Conservation (phyloP, 169 alveolate genomes). For the Plasmodium falciparum region DNA sequence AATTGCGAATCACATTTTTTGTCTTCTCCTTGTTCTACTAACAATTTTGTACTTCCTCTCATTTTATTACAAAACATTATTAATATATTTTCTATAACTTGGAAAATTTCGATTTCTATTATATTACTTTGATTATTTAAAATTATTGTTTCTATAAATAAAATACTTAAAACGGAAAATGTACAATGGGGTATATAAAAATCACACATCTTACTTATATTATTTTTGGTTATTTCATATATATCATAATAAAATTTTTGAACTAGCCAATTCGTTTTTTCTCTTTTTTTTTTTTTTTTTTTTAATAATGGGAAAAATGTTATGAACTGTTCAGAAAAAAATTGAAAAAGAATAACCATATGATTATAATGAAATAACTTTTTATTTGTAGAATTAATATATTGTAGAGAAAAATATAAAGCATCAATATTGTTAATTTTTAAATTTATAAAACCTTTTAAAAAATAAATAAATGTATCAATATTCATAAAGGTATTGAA, state of each 20-base stretch:
- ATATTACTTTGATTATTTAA: conserved; percentile 17
- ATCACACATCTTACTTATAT: conserved; percentile 23
- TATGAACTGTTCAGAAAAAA: conserved; percentile 37
- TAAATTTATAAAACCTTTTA: conserved; percentile 36
- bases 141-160: conserved; percentile 26
- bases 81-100: conserved; percentile 36
- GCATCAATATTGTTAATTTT: conserved; percentile 35
- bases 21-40: conserved; percentile 24
- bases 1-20: conserved; percentile 29
- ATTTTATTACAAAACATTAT: conserved; percentile 34
- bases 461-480: conserved; percentile 27
- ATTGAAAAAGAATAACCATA: conserved; percentile 41
- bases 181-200: conserved; percentile 24
- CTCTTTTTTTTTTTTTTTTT: no score
- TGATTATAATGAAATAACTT: conserved; percentile 9
- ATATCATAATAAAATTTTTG: conserved; percentile 3
- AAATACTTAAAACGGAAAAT: conserved; percentile 29
- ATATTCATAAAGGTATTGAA: not conserved
- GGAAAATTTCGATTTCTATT: not conserved
- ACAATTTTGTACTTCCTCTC: conserved; percentile 6
- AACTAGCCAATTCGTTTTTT: not conserved
- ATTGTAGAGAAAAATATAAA: conserved; percentile 20
- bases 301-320: not conserved
- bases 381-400: conserved; percentile 5
- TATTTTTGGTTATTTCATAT: not conserved